Conservation (phyloP, 116 monocot species). For the Phalaenopsis hybrid region DNA sequence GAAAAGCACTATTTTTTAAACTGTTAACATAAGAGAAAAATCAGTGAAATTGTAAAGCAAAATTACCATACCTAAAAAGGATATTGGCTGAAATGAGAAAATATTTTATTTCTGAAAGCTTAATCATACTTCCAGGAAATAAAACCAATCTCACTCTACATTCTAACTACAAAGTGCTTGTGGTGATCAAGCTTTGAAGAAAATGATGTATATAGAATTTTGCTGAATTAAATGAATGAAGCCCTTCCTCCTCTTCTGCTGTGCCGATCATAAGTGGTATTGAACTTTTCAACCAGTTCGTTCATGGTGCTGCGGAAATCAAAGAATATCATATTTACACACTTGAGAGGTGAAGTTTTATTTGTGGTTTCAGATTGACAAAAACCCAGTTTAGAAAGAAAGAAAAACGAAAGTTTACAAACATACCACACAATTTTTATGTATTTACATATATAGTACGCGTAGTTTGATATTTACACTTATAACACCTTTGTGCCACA, state of each 20-base stretch:
- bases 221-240: slow-evolving; percentile 33
- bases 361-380: no score
- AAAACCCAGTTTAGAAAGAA: no score
- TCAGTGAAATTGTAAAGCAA: not conserved
- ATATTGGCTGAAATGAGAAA: not conserved
- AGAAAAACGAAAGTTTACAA: no score
- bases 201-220: not conserved
- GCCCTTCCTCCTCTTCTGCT: slow-evolving; percentile 66
- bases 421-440: no score
- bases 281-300: slow-evolving; percentile 87
- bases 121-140: not conserved
- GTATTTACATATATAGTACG: no score
- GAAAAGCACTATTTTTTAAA: no score
- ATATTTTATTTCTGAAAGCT: not conserved
- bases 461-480: no score
- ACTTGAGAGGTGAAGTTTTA: not conserved
- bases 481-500: no score
- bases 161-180: not conserved
- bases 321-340: not conserved
- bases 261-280: slow-evolving; percentile 51
- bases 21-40: no score
- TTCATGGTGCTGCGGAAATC: slow-evolving; percentile 50
- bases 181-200: not conserved
- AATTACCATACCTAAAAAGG: not conserved
- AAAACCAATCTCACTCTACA: not conserved